These are phyloP conservation scores for Wickerhamiella lipophila DNA, from an alignment of 805 yeast genomes.

Conservation along the genomic window DNA sequence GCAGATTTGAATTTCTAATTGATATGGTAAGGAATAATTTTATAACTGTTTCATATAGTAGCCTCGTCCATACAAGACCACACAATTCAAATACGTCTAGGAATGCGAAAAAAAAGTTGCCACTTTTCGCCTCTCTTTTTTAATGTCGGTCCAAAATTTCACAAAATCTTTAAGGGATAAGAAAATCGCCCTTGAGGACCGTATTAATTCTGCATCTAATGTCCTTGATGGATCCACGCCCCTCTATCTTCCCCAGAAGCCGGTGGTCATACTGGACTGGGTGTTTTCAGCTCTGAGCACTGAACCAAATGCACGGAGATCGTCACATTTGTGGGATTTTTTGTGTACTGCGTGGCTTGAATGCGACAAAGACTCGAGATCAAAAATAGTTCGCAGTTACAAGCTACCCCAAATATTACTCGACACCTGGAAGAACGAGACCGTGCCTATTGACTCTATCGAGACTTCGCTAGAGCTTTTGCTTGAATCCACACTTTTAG, in stretches of 20 bases:
- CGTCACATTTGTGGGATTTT: conserved; percentile 18
- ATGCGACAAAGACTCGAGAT: conserved; percentile 8
- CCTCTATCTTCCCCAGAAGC: conserved; percentile 26
- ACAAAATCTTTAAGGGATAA: conserved; percentile 26
- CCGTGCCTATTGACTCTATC: not conserved
- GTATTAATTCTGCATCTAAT: conserved; percentile 20
- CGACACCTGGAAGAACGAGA: conserved; percentile 8
- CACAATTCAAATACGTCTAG: too few species aligned
- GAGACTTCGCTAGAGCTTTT: not conserved
- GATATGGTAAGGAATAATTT: too few species aligned
- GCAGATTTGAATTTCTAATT: too few species aligned
- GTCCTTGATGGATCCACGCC: conserved; percentile 16
- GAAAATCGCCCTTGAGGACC: conserved; percentile 16
- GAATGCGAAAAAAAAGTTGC: not conserved
- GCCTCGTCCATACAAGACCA: too few species aligned
- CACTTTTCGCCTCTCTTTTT: not conserved
- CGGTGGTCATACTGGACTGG: conserved; percentile 29
- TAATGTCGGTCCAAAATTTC: conserved; percentile 22
- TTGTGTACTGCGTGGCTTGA: conserved; percentile 13
- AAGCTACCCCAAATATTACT: conserved; percentile 2
- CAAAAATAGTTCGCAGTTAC: conserved; percentile 14
- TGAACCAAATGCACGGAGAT: conserved; percentile 15
- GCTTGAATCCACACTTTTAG: not conserved
- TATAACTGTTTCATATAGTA: too few species aligned
- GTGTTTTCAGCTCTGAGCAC: conserved; percentile 23